Evolutionary conservation across 495 filamentous ascomycete species (phyloP).

Genomic region (Aspergillus cavernicola): DNA sequence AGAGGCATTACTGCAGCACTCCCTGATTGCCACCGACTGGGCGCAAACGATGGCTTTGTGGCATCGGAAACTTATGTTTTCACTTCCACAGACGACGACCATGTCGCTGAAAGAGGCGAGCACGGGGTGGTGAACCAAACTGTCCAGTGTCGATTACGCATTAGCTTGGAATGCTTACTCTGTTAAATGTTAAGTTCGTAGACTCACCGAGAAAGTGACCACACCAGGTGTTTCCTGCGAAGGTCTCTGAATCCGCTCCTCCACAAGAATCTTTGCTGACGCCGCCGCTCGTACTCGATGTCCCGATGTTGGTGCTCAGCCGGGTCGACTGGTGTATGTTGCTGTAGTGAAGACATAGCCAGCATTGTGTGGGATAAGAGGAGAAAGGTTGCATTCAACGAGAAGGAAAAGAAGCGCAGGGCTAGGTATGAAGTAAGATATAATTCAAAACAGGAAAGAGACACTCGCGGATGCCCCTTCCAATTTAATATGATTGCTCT

Average conservation of each 20-base stretch:
- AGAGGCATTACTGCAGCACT: not conserved
- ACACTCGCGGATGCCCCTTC: not conserved
- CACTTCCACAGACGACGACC: not conserved
- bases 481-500: not conserved
- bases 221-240: not conserved
- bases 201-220: not conserved
- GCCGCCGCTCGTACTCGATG: too few relatives aligned
- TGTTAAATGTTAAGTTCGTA: not conserved
- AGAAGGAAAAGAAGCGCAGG: too few relatives aligned
- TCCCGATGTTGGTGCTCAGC: not conserved
- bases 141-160: not conserved
- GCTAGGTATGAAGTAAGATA: not conserved
- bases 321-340: not conserved
- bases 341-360: not conserved
- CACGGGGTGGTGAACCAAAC: not conserved
- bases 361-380: not conserved
- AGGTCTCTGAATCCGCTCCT: not conserved
- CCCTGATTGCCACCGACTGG: not conserved
- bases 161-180: too few relatives aligned
- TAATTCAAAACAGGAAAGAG: not conserved
- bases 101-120: not conserved
- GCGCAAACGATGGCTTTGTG: conserved; percentile 5
- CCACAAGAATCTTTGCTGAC: not conserved
- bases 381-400: too few relatives aligned
- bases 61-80: not conserved